Conservation (phyloP, 177 flowering plant species). For the Vitis hybrid region DNA sequence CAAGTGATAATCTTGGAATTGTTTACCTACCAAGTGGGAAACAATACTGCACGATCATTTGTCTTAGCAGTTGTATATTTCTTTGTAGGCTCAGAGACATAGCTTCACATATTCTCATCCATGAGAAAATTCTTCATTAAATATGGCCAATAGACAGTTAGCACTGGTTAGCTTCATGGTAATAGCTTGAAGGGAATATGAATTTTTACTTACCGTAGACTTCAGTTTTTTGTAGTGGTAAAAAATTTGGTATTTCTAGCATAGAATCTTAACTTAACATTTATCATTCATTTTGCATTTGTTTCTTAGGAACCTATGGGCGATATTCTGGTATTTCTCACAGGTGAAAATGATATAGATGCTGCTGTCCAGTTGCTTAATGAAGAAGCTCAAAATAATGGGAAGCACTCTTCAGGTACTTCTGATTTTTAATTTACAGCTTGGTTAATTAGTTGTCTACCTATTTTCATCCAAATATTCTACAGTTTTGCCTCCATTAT, state of each 20-base stretch:
- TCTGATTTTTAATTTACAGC: neutral
- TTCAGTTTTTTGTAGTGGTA: neutral
- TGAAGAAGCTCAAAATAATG: conserved; percentile 61
- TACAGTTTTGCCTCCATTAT: neutral
- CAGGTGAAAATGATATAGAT: conserved; percentile 99
- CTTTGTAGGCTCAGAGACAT: no score
- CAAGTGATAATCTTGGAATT: no score
- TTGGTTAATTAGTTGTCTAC: neutral
- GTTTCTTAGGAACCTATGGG: conserved; percentile 79
- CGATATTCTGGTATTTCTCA: conserved; percentile 89
- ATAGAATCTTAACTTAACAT: neutral
- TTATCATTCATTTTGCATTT: conserved; percentile 1
- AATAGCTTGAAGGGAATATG: no score
- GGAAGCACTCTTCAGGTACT: conserved; percentile 57
- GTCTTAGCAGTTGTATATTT: no score
- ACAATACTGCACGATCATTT: no score
- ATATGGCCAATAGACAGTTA: no score
- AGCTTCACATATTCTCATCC: no score
- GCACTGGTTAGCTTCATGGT: no score
- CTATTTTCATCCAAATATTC: neutral
- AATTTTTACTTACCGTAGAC: no score
- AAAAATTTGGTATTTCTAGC: neutral
- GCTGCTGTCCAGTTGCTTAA: conserved; percentile 70
- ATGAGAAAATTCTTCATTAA: no score
- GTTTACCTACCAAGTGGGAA: no score